Evolutionary conservation across 441 rosid species (phyloP).

Genomic region (Omphalea diandra): DNA sequence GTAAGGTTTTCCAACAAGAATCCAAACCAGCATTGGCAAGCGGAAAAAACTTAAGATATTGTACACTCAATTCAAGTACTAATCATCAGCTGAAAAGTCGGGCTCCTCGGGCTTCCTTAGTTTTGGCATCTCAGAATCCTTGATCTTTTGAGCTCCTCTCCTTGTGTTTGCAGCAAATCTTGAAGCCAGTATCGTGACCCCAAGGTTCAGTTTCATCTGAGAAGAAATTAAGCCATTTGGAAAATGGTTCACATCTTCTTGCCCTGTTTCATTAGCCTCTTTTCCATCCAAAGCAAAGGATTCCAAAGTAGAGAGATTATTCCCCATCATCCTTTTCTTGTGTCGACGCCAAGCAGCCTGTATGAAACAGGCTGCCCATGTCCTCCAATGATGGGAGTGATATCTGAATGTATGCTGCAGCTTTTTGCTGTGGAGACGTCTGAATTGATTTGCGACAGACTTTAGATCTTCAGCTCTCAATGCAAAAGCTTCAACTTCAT

Average conservation of each 20-base stretch:
- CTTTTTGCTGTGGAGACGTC: constrained; percentile 91
- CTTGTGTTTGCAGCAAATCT: constrained; percentile 89
- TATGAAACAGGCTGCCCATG: constrained; percentile 95
- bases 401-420: constrained; percentile 85
- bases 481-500: constrained; percentile 89
- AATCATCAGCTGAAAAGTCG: constrained; percentile 69
- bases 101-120: constrained; percentile 91
- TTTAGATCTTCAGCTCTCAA: constrained; percentile 90
- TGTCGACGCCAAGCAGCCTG: constrained; percentile 89
- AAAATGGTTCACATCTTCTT: constrained; percentile 27
- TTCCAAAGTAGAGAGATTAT: constrained; percentile 43
- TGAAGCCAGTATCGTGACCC: constrained; percentile 72
- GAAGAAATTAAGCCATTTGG: constrained; percentile 37
- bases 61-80: constrained; percentile 13
- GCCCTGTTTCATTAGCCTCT: constrained; percentile 26
- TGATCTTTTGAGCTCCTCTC: constrained; percentile 73
- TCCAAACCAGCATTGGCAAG: neutral
- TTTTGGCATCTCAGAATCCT: constrained; percentile 62
- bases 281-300: constrained; percentile 36
- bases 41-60: neutral
- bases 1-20: constrained; percentile 1
- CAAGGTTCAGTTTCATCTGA: constrained; percentile 60
- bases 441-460: constrained; percentile 87
- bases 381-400: constrained; percentile 96
- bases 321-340: constrained; percentile 61